Base-by-base conservation (phyloP, 2,329 filamentous ascomycete species). In the Phyllosticta ampelicida region DNA sequence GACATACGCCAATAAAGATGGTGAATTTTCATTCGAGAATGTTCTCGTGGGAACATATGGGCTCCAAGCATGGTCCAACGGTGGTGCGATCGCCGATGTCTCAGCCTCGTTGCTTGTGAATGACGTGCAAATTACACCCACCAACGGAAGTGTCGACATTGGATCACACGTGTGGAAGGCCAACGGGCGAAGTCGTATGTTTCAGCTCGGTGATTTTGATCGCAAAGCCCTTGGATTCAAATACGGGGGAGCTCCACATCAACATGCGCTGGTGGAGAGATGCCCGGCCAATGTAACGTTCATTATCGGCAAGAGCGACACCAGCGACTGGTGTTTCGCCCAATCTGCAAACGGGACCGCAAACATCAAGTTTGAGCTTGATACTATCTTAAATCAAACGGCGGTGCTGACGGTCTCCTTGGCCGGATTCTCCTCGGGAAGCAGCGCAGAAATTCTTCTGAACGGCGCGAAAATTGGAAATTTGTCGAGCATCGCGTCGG, bases 11-110 rank as follows among this genome's bases (percentile, higher is more conserved):
- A 75, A 76, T 55, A 63, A 62, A 0, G 51, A 70, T 1, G 78
- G 78, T 13, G 61, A 65, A 1, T 80, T 80, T 61, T 64, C 65
- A 11, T 74, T 80, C 58, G 60, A 66, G 3, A 62, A 77, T 56
- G 74, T 80, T 18, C 74, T 77, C 5, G 66, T 67, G 0, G 76
- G 72, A 0, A 70, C 68, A 1, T 80, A 79, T 61, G 77, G 73
- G 0, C 63, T 80, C 1, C 76, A 79, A 57, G 77, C 77, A 0
- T 80, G 78, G 77, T 73, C 75, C 1, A 76, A 77, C 60, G 77
- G 53, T 2, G 44, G 77, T 58, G 74, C 61, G 8, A 67, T 79
- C 13, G 68, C 66, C 6, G 72, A 78, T 53, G 76, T 80, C 1
- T 73, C 73, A 13, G 79, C 77, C 0, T 72, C 71, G 20, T 71